Conservation (phyloP, 768 basidiomycete species). For the Auricularia sp. region DNA sequence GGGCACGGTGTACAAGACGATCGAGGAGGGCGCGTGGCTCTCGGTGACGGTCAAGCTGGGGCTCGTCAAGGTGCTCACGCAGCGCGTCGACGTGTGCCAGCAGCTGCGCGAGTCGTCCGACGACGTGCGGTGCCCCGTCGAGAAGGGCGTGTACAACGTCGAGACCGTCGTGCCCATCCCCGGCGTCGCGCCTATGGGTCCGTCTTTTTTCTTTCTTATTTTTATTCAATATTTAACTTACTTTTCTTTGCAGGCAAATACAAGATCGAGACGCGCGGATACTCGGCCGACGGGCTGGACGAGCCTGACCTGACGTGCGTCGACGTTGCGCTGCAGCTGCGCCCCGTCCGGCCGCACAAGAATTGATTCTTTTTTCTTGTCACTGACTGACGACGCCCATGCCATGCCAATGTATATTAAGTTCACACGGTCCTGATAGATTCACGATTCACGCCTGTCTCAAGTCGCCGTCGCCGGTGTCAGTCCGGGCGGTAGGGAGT, state of each 20-base stretch:
- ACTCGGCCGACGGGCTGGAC: slow-evolving; percentile 36
- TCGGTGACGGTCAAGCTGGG: slow-evolving; percentile 93
- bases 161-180: slow-evolving; percentile 57
- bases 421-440: too few relatives aligned
- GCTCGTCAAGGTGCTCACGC: slow-evolving; percentile 74
- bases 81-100: slow-evolving; percentile 83
- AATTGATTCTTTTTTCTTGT: too few relatives aligned
- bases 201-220: not conserved
- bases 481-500: too few relatives aligned
- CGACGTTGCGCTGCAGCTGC: slow-evolving; percentile 44
- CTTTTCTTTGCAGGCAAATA: slow-evolving; percentile 62
- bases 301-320: slow-evolving; percentile 76
- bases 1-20: slow-evolving; percentile 44
- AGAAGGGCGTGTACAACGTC: slow-evolving; percentile 58
- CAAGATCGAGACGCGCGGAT: slow-evolving; percentile 54
- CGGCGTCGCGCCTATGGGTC: slow-evolving; percentile 14
- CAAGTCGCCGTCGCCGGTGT: too few relatives aligned
- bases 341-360: not conserved
- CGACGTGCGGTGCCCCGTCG: slow-evolving; percentile 74
- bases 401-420: too few relatives aligned
- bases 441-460: too few relatives aligned
- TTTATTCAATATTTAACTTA: not conserved
- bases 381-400: too few relatives aligned
- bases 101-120: slow-evolving; percentile 61
- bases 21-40: slow-evolving; percentile 87